A percentile compares a stretch with the other conserved stretches of the same genome.
These are phyloP conservation scores for Claviceps fusiformis DNA, from an alignment of 2,329 filamentous ascomycete species.

Conservation along the genomic window DNA sequence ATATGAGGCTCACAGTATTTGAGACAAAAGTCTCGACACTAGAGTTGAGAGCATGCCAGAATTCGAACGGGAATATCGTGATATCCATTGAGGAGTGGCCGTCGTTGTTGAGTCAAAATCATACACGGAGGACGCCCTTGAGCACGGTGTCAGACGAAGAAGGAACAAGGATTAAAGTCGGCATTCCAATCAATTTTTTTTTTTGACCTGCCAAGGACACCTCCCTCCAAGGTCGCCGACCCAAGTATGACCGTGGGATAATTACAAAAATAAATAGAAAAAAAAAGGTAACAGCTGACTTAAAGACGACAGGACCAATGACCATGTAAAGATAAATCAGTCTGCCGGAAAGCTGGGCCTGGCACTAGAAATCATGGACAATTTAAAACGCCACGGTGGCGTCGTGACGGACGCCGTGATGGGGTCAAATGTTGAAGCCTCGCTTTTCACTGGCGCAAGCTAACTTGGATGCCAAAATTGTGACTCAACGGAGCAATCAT, in stretches of 20 bases:
- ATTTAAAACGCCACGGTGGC: no score
- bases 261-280: no score
- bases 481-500: not conserved
- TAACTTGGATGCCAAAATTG: not conserved
- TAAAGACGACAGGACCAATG: no score
- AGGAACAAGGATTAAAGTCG: not conserved
- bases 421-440: no score
- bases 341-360: no score
- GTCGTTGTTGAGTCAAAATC: not conserved
- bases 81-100: not conserved
- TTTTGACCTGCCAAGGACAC: not conserved
- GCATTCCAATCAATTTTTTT: not conserved
- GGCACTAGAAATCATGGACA: no score
- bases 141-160: not conserved
- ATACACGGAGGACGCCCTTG: not conserved
- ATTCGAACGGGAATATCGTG: not conserved
- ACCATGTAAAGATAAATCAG: no score
- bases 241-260: no score
- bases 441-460: no score
- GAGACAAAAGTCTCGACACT: not conserved
- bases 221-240: no score
- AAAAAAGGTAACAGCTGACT: no score
- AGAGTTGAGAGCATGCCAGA: not conserved
- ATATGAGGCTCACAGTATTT: constrained; percentile 27
- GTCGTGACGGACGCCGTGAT: no score